Percentiles rank a stretch among this genome's conserved stretches.
Conservation (phyloP, 768 basidiomycete species). For the Zangia roseola region DNA sequence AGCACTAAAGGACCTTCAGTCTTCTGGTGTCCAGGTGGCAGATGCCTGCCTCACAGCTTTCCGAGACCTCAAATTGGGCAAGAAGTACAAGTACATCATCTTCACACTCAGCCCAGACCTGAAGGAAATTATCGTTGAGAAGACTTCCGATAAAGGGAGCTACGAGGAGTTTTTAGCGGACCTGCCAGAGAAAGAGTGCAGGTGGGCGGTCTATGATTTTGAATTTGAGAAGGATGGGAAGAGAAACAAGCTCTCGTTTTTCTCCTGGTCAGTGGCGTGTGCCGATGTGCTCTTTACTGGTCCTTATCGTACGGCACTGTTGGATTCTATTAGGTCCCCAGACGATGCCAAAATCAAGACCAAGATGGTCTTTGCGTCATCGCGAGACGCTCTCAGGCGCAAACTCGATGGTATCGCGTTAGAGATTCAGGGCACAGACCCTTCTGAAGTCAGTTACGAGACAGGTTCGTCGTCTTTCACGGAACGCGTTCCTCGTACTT, state of each 20-base stretch:
- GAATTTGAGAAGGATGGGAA: conserved; percentile 74
- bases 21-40: conserved; percentile 48
- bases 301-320: background rate
- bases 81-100: conserved; percentile 85
- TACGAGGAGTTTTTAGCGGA: conserved; percentile 76
- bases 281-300: background rate
- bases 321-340: conserved; percentile 65
- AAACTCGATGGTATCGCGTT: conserved; percentile 72
- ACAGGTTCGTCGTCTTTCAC: conserved; percentile 46
- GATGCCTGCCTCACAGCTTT: conserved; percentile 41
- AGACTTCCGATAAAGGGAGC: conserved; percentile 45
- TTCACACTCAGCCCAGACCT: conserved; percentile 58
- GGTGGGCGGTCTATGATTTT: conserved; percentile 92
- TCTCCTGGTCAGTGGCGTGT: conserved; percentile 71
- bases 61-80: conserved; percentile 23
- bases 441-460: conserved; percentile 66
- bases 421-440: conserved; percentile 88
- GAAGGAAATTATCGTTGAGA: conserved; percentile 76
- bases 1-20: conserved; percentile 11
- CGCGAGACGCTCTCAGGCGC: conserved; percentile 76
- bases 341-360: conserved; percentile 79
- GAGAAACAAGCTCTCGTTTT: conserved; percentile 86
- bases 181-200: conserved; percentile 70
- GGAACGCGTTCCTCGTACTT: background rate
- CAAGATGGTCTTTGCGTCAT: conserved; percentile 96